phyloP scores from a whole-genome alignment of 306 rosid genomes.

The Prunus mume region DNA sequence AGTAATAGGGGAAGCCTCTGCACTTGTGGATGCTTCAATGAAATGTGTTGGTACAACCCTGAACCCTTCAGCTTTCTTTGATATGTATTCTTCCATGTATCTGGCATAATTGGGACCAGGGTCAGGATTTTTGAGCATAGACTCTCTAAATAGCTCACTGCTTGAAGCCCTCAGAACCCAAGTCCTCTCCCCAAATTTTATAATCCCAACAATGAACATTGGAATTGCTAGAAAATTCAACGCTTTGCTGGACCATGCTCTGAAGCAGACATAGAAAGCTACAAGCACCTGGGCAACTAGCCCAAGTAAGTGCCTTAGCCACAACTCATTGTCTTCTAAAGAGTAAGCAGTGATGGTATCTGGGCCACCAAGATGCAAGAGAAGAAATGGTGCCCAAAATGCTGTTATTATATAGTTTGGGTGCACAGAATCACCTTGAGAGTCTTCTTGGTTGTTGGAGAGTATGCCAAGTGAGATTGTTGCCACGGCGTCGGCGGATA shows the following conservation, averaged over 20 bases:
- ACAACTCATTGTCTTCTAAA: constrained; percentile 36
- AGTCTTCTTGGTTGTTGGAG: not conserved
- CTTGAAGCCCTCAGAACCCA: constrained; percentile 32
- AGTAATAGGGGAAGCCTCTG: too few relatives aligned
- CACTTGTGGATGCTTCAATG: too few relatives aligned
- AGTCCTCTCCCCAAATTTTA: constrained; percentile 36
- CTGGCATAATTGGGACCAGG: constrained; percentile 34
- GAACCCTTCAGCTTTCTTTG: constrained; percentile 22
- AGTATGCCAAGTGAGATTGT: constrained; percentile 20
- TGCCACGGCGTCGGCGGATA: constrained; percentile 32
- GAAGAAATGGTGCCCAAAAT: constrained; percentile 22
- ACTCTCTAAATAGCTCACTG: constrained; percentile 26
- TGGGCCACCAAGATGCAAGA: constrained; percentile 45
- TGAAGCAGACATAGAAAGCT: constrained; percentile 12
- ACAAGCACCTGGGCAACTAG: constrained; percentile 12
- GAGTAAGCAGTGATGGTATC: constrained; percentile 39
- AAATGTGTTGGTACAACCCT: not conserved
- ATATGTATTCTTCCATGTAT: constrained; percentile 22
- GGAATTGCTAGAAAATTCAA: constrained; percentile 23
- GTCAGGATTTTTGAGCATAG: constrained; percentile 32
- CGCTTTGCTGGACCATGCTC: not conserved
- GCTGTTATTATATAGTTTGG: not conserved
- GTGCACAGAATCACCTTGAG: not conserved
- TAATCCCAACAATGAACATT: constrained; percentile 23
- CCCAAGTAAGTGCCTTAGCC: constrained; percentile 24